phyloP scores from a whole-genome alignment of 306 rosid genomes.

The Glycyrrhiza uralensis region DNA sequence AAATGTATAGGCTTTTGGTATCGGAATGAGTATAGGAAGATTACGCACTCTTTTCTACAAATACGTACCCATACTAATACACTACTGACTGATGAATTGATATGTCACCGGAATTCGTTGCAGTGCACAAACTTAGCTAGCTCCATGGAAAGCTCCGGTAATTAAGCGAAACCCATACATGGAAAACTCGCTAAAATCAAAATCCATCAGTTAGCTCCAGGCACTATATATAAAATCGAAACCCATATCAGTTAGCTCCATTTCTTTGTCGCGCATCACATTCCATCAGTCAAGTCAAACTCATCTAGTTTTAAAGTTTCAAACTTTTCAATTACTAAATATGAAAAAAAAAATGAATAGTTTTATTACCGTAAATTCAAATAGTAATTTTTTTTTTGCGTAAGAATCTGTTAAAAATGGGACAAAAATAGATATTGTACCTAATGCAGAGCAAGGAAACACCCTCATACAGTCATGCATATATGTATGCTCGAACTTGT shows the following conservation, averaged over 20 bases:
- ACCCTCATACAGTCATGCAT: neutral
- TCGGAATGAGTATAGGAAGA: neutral
- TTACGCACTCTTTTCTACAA: neutral
- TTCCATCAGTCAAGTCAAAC: conserved; percentile 20
- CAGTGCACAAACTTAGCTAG: neutral
- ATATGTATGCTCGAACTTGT: neutral
- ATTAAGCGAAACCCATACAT: neutral
- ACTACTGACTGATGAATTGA: neutral
- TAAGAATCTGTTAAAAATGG: too few species aligned
- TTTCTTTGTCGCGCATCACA: neutral
- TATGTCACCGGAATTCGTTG: neutral
- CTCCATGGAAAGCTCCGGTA: neutral
- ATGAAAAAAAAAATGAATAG: neutral
- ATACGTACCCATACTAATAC: too few species aligned
- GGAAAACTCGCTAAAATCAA: neutral
- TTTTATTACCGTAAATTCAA: neutral
- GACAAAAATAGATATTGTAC: too few species aligned
- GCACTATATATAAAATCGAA: neutral
- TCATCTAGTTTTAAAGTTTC: neutral
- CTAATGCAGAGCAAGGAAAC: neutral
- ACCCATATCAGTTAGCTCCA: conserved; percentile 1
- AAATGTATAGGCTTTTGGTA: too few species aligned
- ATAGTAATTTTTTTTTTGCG: too few species aligned
- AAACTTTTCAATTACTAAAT: neutral
- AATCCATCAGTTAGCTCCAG: neutral